Conservation (phyloP, 2,329 filamentous ascomycete genomes). For the Elsinoe ampelina region DNA sequence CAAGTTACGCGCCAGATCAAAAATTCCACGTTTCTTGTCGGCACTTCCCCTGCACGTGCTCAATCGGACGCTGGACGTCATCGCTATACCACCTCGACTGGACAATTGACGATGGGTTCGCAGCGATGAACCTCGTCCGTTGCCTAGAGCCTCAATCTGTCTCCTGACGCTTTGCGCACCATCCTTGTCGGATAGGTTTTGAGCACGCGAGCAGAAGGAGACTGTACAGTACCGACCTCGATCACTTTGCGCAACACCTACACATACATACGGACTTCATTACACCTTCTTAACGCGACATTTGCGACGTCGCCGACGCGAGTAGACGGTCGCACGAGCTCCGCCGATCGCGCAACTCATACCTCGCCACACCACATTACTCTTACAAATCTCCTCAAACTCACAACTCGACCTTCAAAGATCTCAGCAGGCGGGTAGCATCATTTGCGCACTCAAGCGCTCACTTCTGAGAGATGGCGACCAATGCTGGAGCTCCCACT, state of each 20-base stretch:
- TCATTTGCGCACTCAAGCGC: not conserved
- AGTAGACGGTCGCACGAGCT: conserved; percentile 4
- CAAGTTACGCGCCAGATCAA: not conserved
- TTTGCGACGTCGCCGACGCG: not conserved
- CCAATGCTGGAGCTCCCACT: not conserved
- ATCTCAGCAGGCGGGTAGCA: not conserved
- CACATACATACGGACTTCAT: not conserved
- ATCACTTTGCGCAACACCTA: not conserved
- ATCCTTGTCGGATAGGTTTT: conserved; percentile 4
- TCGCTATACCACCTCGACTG: not conserved
- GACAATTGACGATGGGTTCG: conserved; percentile 4
- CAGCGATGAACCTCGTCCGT: conserved; percentile 9
- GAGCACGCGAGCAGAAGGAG: conserved; percentile 12
- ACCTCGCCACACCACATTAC: not conserved
- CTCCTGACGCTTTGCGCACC: conserved; percentile 14
- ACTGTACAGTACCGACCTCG: not conserved
- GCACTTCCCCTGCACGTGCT: not conserved
- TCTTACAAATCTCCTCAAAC: not conserved
- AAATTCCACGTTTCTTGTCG: conserved; percentile 4
- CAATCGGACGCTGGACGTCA: conserved; percentile 6
- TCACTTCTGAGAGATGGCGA: not conserved
- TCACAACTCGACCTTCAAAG: not conserved
- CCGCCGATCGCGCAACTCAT: not conserved
- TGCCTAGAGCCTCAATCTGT: not conserved
- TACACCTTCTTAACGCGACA: not conserved